phyloP scores from a whole-genome alignment of 495 filamentous ascomycete genomes.

The Aspergillus conjunctus region DNA sequence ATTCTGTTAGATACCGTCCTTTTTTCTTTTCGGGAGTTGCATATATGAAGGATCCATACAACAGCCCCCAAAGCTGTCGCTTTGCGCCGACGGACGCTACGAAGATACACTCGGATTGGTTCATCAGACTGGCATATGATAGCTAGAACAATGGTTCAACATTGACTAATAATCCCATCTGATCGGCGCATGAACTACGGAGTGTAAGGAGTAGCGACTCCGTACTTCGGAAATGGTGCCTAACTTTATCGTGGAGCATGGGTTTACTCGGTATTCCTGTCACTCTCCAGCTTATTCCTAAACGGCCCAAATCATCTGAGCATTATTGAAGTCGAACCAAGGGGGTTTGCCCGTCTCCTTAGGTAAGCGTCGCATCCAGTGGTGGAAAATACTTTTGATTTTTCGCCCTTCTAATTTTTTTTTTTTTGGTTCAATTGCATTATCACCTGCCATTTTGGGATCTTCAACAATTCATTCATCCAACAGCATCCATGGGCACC shows the following conservation, averaged over 20 bases:
- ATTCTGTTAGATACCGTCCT: neutral
- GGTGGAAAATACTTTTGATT: no score
- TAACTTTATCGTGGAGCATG: neutral
- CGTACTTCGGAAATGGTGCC: neutral
- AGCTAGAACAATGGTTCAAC: neutral
- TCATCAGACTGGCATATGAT: neutral
- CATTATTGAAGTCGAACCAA: neutral
- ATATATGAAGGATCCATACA: neutral
- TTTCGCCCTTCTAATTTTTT: no score
- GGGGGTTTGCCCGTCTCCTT: no score
- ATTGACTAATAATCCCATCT: neutral
- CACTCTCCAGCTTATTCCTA: neutral
- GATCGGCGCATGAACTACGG: neutral
- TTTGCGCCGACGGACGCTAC: neutral
- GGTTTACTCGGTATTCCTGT: neutral
- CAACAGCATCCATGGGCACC: no score
- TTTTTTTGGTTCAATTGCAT: no score
- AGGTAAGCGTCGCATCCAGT: no score
- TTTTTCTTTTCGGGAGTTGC: neutral
- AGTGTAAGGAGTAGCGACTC: neutral
- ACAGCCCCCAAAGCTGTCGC: neutral
- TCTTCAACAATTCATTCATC: no score
- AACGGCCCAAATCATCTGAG: neutral
- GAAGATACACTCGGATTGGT: neutral
- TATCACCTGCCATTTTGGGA: no score